These are phyloP conservation scores for Trichoderma sp. DNA, from an alignment of 2,329 filamentous ascomycete genomes.

Conservation along the genomic window DNA sequence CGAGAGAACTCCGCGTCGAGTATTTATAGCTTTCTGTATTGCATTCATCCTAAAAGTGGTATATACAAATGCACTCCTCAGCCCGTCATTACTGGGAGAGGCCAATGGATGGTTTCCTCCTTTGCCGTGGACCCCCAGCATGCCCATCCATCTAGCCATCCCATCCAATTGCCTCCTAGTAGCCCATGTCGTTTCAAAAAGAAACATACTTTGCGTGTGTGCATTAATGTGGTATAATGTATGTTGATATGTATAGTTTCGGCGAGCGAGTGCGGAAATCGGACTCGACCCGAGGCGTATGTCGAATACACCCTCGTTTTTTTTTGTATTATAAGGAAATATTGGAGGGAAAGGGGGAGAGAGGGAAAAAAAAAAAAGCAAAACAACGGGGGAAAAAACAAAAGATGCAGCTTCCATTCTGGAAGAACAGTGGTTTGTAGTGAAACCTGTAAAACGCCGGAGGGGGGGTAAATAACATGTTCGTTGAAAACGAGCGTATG, in stretches of 20 bases:
- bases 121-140: not conserved
- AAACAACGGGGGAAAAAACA: not conserved
- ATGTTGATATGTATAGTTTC: not conserved
- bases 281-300: slow-evolving; percentile 5
- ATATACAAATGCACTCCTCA: slow-evolving; percentile 25
- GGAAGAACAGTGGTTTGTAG: slow-evolving; percentile 10
- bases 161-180: slow-evolving; percentile 9
- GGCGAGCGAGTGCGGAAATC: not conserved
- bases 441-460: slow-evolving; percentile 2
- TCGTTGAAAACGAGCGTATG: slow-evolving; percentile 12
- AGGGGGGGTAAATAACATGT: slow-evolving; percentile 1
- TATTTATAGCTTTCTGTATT: slow-evolving; percentile 16
- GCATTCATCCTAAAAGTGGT: slow-evolving; percentile 24
- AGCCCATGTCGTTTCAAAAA: slow-evolving; percentile 9
- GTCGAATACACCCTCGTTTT: not conserved
- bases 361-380: not conserved
- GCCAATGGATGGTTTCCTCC: slow-evolving; percentile 13
- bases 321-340: not conserved
- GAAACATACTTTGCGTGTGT: slow-evolving; percentile 16
- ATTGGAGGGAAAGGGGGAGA: not conserved
- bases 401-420: slow-evolving; percentile 6
- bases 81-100: slow-evolving; percentile 6
- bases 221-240: slow-evolving; percentile 22
- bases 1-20: not conserved
- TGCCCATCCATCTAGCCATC: slow-evolving; percentile 12